Evolutionary conservation across 1,139 yeast species (phyloP).

Genomic region (Taiozyma sp.): DNA sequence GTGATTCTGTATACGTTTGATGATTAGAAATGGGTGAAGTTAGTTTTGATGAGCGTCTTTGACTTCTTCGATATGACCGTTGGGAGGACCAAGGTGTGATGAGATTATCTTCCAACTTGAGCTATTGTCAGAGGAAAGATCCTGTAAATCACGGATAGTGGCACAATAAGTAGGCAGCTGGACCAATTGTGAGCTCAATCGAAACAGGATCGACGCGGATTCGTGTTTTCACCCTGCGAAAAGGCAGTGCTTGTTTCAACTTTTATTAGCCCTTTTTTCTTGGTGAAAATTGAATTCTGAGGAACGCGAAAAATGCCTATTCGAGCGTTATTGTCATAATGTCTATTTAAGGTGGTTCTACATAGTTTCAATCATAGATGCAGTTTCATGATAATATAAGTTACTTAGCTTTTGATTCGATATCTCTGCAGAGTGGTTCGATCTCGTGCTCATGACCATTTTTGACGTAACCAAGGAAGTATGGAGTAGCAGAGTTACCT

Average conservation of each 20-base stretch:
- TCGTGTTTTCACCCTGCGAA: not conserved
- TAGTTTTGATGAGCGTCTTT: not conserved
- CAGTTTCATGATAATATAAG: not conserved
- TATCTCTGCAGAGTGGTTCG: constrained; percentile 59
- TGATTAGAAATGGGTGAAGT: not conserved
- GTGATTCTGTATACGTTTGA: not conserved
- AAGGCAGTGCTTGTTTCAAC: not conserved
- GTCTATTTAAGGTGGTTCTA: not conserved
- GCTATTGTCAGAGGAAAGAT: not conserved
- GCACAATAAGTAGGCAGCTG: not conserved
- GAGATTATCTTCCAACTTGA: not conserved
- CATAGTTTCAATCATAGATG: not conserved
- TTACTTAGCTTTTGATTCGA: constrained; percentile 2
- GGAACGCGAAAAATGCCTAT: not conserved
- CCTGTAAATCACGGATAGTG: not conserved
- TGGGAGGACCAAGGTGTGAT: not conserved
- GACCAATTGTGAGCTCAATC: not conserved
- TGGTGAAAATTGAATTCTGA: not conserved
- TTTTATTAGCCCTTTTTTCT: not conserved
- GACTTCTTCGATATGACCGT: not conserved
- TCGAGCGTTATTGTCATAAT: not conserved
- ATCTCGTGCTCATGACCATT: constrained; percentile 57
- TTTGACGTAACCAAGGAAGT: constrained; percentile 79
- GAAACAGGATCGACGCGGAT: not conserved
- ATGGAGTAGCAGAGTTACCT: constrained; percentile 88